These are phyloP conservation scores for Globisporangium rhizosaccharum DNA, from an alignment of 352 stramenopile species.

Conservation along the genomic window DNA sequence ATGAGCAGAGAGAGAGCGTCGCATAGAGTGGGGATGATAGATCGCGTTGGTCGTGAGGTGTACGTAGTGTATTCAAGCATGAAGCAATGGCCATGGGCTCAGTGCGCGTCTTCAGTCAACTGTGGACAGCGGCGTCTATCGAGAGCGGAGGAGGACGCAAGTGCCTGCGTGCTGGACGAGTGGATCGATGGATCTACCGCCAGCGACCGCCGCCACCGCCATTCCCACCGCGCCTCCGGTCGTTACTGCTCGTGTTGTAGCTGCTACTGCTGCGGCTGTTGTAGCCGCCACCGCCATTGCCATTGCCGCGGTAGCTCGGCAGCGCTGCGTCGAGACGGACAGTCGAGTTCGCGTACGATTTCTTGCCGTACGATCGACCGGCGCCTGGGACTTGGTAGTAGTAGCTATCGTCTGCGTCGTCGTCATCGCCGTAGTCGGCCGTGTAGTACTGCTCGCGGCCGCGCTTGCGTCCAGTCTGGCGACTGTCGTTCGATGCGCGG, in stretches of 20 bases:
- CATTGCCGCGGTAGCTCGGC: constrained; percentile 11
- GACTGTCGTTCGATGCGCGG: constrained; percentile 14
- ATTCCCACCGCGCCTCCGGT: constrained; percentile 13
- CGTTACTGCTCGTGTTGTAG: constrained; percentile 15
- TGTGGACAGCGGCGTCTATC: too few relatives aligned
- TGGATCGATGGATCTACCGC: constrained; percentile 10
- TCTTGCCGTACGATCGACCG: constrained; percentile 7
- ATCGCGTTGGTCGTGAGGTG: background rate
- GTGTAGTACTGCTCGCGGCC: constrained; percentile 39
- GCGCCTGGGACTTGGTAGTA: constrained; percentile 28
- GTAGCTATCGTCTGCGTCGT: constrained; percentile 27
- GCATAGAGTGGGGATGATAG: background rate
- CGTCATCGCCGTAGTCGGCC: constrained; percentile 27
- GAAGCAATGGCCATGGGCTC: too few relatives aligned
- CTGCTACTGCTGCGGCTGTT: constrained; percentile 9
- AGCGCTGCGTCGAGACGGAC: constrained; percentile 15
- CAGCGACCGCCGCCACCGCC: constrained; percentile 6
- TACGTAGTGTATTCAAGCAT: too few relatives aligned
- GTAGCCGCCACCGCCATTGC: constrained; percentile 7
- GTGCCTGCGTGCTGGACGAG: background rate
- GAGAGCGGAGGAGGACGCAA: too few relatives aligned
- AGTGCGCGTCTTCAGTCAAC: too few relatives aligned
- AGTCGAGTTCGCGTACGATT: constrained; percentile 6
- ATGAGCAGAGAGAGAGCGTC: background rate
- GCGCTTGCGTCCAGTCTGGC: constrained; percentile 38